Percentiles rank a stretch among this genome's conserved stretches.
phyloP scores from a whole-genome alignment of 371 early-diverging fungal species.

The Mucor sp. region DNA sequence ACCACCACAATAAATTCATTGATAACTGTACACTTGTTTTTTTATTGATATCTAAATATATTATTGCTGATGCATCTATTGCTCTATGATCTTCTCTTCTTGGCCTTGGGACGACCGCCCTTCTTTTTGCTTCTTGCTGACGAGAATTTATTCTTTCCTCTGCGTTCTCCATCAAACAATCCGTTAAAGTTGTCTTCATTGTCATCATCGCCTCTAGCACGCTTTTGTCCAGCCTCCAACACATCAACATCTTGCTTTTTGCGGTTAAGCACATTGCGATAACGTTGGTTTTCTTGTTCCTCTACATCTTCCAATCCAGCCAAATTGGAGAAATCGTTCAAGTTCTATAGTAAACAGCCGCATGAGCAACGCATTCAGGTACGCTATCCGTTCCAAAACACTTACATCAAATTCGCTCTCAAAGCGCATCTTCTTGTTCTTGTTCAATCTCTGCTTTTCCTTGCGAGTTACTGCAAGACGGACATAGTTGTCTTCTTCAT shows the following conservation, averaged over 20 bases:
- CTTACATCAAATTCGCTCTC: conserved; percentile 87
- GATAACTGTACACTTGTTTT: background rate
- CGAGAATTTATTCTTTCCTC: conserved; percentile 14
- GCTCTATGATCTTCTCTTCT: conserved; percentile 25
- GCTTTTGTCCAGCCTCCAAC: conserved; percentile 14
- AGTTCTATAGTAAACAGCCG: conserved; percentile 37
- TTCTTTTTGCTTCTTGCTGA: conserved; percentile 10
- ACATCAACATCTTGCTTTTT: conserved; percentile 38
- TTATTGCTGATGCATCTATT: background rate
- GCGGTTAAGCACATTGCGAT: conserved; percentile 55
- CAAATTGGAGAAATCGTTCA: conserved; percentile 75
- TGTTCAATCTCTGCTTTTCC: conserved; percentile 71
- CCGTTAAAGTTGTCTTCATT: conserved; percentile 19
- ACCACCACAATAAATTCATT: no score
- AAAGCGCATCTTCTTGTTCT: conserved; percentile 62
- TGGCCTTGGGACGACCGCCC: conserved; percentile 9
- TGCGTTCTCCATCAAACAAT: conserved; percentile 20
- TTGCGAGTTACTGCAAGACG: conserved; percentile 77
- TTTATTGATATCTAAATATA: conserved; percentile 1
- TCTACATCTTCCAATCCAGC: conserved; percentile 60
- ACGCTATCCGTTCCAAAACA: background rate
- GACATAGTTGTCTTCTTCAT: conserved; percentile 92
- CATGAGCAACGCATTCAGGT: background rate
- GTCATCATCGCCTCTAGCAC: conserved; percentile 16
- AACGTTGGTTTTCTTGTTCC: conserved; percentile 54